Percentiles rank a stretch among this genome's conserved stretches.
These are phyloP conservation scores for Fomitopsis schrenkii DNA, from an alignment of 1,284 basidiomycete genomes.

Conservation along the genomic window DNA sequence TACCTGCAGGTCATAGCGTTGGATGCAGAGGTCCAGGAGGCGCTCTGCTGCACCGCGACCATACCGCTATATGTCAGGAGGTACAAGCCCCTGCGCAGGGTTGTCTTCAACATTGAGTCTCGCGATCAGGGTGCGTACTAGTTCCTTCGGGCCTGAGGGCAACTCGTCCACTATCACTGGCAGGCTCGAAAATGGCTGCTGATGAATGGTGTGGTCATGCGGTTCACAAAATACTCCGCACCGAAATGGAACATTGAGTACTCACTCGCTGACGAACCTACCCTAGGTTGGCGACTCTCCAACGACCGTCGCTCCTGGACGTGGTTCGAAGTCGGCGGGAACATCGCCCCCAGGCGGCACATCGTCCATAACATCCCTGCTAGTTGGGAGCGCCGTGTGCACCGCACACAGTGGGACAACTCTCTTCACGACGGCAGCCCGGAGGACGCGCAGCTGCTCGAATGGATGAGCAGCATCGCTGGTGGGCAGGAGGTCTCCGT, in stretches of 20 bases:
- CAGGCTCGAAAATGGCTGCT: not conserved
- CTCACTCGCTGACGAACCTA: not conserved
- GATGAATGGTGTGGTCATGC: too few species aligned
- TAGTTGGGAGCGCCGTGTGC: not conserved
- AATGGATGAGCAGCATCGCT: not conserved
- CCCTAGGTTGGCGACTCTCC: not conserved
- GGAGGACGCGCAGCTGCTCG: not conserved
- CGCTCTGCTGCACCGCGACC: not conserved
- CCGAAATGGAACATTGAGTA: too few species aligned
- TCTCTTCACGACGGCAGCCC: not conserved
- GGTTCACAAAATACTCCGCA: too few species aligned
- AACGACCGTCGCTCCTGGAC: not conserved
- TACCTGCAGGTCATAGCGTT: not conserved
- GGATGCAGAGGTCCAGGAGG: not conserved
- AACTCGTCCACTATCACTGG: too few species aligned
- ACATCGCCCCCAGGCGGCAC: not conserved
- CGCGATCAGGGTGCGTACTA: not conserved
- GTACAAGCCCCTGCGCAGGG: not conserved
- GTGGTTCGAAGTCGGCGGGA: not conserved
- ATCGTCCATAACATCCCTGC: not conserved
- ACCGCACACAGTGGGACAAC: not conserved
- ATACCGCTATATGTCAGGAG: not conserved
- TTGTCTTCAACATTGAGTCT: not conserved
- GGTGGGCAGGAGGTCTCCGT: not conserved
- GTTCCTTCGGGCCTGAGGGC: too few species aligned